Evolutionary conservation across 2,329 filamentous ascomycete species (phyloP).

Genomic region (Arthrobotrys pseudoclavata): DNA sequence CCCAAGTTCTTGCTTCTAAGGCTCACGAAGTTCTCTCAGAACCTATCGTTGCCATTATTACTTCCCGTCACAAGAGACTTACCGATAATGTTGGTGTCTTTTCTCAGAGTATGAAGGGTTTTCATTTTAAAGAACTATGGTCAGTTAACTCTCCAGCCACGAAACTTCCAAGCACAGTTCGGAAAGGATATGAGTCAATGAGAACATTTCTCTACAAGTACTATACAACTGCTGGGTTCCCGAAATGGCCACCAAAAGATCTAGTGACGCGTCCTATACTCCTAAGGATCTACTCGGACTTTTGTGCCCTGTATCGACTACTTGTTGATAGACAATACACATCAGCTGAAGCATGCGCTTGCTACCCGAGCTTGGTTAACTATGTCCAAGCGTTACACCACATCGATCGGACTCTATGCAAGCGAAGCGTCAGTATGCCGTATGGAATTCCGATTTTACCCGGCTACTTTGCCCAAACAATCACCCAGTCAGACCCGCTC

Average conservation of each 20-base stretch:
- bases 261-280: constrained; percentile 29
- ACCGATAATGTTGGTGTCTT: neutral
- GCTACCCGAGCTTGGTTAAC: constrained; percentile 26
- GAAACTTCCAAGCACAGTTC: constrained; percentile 26
- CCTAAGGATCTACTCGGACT: constrained; percentile 29
- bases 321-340: constrained; percentile 43
- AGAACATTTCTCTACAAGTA: constrained; percentile 49
- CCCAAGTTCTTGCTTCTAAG: constrained; percentile 27
- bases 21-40: constrained; percentile 33
- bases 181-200: constrained; percentile 43
- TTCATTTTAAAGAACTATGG: constrained; percentile 45
- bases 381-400: constrained; percentile 14
- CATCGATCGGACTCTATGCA: constrained; percentile 21
- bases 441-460: constrained; percentile 44
- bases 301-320: constrained; percentile 36
- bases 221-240: constrained; percentile 16
- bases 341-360: neutral
- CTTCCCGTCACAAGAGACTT: neutral
- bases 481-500: neutral
- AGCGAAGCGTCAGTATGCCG: constrained; percentile 11
- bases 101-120: constrained; percentile 22
- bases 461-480: constrained; percentile 14
- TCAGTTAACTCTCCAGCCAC: constrained; percentile 25
- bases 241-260: constrained; percentile 48
- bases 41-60: constrained; percentile 3